Evolutionary conservation across 2,329 filamentous ascomycete species (phyloP).

Genomic region (Fusarium poae): DNA sequence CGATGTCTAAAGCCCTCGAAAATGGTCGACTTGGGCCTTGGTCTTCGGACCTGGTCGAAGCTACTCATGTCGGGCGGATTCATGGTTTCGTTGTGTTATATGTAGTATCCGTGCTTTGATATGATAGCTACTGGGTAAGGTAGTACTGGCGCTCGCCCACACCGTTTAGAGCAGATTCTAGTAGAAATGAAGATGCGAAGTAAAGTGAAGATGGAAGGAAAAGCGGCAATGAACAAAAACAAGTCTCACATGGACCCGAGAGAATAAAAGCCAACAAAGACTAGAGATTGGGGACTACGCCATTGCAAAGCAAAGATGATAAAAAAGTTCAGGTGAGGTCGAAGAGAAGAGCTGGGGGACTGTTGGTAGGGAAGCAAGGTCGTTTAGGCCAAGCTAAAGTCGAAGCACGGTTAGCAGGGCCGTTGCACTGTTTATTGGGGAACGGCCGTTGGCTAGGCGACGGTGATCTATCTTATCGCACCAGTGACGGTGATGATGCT

Average conservation of each 20-base stretch:
- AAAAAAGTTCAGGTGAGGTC: constrained; percentile 33
- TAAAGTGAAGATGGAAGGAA: constrained; percentile 16
- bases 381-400: constrained; percentile 28
- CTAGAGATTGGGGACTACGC: constrained; percentile 38
- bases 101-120: constrained; percentile 16
- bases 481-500: constrained; percentile 24
- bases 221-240: constrained; percentile 27
- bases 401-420: constrained; percentile 35
- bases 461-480: constrained; percentile 42
- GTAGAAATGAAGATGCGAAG: constrained; percentile 23
- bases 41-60: constrained; percentile 51
- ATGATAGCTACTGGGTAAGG: constrained; percentile 21
- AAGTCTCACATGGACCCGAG: constrained; percentile 25
- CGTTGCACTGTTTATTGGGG: constrained; percentile 50
- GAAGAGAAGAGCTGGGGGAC: constrained; percentile 35
- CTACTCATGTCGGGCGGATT: constrained; percentile 24
- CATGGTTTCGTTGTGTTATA: constrained; percentile 20
- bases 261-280: constrained; percentile 39
- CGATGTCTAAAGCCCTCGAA: constrained; percentile 65
- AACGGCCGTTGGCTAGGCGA: constrained; percentile 46
- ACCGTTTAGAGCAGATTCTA: constrained; percentile 10
- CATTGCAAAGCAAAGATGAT: constrained; percentile 41
- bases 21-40: constrained; percentile 63
- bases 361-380: constrained; percentile 37
- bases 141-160: constrained; percentile 11